Percentiles rank a stretch among this genome's conserved stretches.
These are phyloP conservation scores for Emmonsia crescens DNA, from an alignment of 2,329 filamentous ascomycete genomes.

Conservation along the genomic window DNA sequence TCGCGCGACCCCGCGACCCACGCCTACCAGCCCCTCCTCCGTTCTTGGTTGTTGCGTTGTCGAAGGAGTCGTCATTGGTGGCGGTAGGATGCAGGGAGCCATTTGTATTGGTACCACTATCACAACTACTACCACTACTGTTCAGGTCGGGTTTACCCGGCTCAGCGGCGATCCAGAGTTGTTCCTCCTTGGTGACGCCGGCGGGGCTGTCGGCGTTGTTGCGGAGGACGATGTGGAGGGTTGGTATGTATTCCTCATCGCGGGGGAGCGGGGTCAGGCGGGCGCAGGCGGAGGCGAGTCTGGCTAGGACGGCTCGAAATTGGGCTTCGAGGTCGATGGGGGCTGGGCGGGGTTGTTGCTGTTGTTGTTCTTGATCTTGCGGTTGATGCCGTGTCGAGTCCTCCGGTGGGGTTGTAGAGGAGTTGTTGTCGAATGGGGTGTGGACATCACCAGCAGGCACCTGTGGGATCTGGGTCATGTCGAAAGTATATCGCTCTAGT, in stretches of 20 bases:
- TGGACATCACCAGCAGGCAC: constrained; percentile 39
- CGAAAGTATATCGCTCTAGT: constrained; percentile 51
- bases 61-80: not conserved
- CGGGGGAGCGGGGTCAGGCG: constrained; percentile 34
- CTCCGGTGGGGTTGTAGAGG: constrained; percentile 8
- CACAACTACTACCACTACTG: constrained; percentile 10
- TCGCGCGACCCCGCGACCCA: constrained; percentile 38
- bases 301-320: constrained; percentile 37
- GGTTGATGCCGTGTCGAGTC: constrained; percentile 1
- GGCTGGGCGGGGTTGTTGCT: constrained; percentile 6
- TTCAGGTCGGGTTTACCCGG: constrained; percentile 33
- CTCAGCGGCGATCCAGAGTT: constrained; percentile 52
- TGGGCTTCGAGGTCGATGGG: constrained; percentile 37
- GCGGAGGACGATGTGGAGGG: constrained; percentile 39
- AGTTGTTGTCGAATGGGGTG: constrained; percentile 37
- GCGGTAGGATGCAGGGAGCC: not conserved
- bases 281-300: constrained; percentile 35
- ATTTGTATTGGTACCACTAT: constrained; percentile 16
- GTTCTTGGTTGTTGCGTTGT: constrained; percentile 1
- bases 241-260: constrained; percentile 39
- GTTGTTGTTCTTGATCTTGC: constrained; percentile 6
- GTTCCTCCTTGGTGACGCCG: constrained; percentile 38
- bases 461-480: constrained; percentile 46
- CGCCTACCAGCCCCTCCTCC: constrained; percentile 12
- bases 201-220: constrained; percentile 38